These are phyloP conservation scores for Termitomyces sp. DNA, from an alignment of 768 basidiomycete genomes.

Conservation along the genomic window DNA sequence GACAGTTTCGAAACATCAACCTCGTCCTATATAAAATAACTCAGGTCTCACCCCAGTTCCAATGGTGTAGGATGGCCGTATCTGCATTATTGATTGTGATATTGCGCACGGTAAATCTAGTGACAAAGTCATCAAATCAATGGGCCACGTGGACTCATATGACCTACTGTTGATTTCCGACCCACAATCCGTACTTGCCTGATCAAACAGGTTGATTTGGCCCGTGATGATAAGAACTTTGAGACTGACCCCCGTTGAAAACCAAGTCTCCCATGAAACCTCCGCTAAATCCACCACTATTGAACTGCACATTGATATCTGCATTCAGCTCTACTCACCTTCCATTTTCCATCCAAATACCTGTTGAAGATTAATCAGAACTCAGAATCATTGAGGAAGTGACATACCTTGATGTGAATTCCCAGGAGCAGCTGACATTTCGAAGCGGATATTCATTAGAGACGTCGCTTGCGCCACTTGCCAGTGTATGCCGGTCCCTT, in stretches of 20 bases:
- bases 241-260: conserved; percentile 38
- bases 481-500: conserved; percentile 74
- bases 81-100: conserved; percentile 33
- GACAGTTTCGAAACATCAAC: conserved; percentile 7
- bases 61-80: conserved; percentile 17
- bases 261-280: conserved; percentile 49
- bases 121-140: neutral
- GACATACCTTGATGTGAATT: conserved; percentile 61
- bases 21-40: neutral
- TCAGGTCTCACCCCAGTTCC: conserved; percentile 14
- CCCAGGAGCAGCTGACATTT: conserved; percentile 63
- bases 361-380: neutral
- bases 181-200: conserved; percentile 67
- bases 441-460: conserved; percentile 52
- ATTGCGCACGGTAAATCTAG: conserved; percentile 58
- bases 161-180: conserved; percentile 72
- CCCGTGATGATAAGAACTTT: neutral
- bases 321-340: conserved; percentile 35
- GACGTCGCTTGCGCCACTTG: conserved; percentile 50
- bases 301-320: no score
- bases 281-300: conserved; percentile 21
- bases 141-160: neutral
- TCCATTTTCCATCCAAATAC: conserved; percentile 73
- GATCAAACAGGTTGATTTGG: neutral
- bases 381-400: neutral